Evolutionary conservation across 164 flowering plant genomes (phyloP).

Genomic region (Akebia trifoliata): DNA sequence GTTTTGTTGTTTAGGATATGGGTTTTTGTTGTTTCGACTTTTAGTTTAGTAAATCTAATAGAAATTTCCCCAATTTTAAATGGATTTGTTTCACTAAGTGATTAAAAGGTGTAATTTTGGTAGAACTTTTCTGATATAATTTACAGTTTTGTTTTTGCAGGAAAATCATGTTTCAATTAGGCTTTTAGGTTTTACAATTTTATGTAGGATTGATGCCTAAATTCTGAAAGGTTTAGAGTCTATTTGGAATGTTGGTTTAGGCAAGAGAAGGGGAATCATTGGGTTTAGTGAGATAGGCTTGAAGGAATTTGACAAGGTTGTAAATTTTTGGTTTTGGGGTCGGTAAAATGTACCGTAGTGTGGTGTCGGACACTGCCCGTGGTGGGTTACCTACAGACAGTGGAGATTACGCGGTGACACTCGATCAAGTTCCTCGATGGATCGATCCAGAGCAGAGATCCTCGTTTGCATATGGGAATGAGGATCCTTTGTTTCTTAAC

Average conservation of each 20-base stretch:
- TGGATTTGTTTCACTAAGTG: not conserved
- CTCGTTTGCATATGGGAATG: constrained; percentile 42
- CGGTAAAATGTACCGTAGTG: constrained; percentile 50
- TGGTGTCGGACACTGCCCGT: constrained; percentile 44
- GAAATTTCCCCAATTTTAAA: too few species aligned
- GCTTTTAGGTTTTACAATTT: not conserved
- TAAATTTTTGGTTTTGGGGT: constrained; percentile 1
- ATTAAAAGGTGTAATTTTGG: not conserved
- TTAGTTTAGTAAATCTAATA: too few species aligned
- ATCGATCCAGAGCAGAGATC: constrained; percentile 68
- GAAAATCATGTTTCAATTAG: not conserved
- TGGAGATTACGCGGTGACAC: constrained; percentile 60
- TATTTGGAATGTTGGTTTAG: not conserved
- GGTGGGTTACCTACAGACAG: constrained; percentile 67
- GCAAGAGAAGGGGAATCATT: not conserved
- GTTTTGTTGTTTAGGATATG: not conserved
- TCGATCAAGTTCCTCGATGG: constrained; percentile 97
- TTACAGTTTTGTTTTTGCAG: constrained; percentile 5
- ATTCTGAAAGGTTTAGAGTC: not conserved
- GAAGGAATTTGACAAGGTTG: not conserved
- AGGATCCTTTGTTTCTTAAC: constrained; percentile 47
- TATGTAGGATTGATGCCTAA: not conserved
- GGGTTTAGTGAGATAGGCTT: not conserved
- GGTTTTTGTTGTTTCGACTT: not conserved
- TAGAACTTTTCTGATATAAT: not conserved